A percentile compares a stretch with the other conserved stretches of the same genome.
Conservation (phyloP, 2,329 filamentous ascomycete species). For the Aureobasidium sp. region DNA sequence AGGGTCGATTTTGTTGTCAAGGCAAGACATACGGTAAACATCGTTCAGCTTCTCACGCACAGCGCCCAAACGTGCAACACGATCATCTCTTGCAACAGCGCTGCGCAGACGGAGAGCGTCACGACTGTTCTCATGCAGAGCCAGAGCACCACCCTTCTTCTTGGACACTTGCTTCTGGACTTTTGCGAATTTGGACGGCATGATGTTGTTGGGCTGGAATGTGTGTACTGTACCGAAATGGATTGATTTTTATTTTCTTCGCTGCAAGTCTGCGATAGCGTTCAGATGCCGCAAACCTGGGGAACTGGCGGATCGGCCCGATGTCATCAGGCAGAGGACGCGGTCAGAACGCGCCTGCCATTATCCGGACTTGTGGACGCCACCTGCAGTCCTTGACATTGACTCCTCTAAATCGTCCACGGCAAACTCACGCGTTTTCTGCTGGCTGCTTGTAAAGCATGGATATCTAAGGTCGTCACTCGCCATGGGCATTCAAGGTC, state of each 20-base stretch:
- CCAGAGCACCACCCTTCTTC: conserved; percentile 67
- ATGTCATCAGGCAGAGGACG: background rate
- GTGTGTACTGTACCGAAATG: background rate
- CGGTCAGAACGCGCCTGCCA: background rate
- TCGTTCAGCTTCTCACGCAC: conserved; percentile 66
- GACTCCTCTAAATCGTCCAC: background rate
- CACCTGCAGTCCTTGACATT: background rate
- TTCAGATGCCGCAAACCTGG: background rate
- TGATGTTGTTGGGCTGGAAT: conserved; percentile 32
- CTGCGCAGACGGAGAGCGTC: conserved; percentile 75
- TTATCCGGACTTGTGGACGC: background rate
- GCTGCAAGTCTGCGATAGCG: background rate
- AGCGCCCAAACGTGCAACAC: conserved; percentile 63
- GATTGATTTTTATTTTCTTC: background rate
- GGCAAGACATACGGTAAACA: conserved; percentile 50
- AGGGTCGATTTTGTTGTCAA: background rate
- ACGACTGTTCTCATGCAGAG: conserved; percentile 79
- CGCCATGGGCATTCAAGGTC: conserved; percentile 5
- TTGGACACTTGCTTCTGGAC: conserved; percentile 84
- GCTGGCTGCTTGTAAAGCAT: background rate
- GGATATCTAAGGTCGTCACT: background rate
- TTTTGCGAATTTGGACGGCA: conserved; percentile 69
- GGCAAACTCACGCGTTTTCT: background rate
- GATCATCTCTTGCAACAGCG: conserved; percentile 73
- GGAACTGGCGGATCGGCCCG: background rate